Evolutionary conservation across 139 green algal species (phyloP), one percentile per base, ranked within the genome.

Genomic region (Axilococcus clingmanii): DNA sequence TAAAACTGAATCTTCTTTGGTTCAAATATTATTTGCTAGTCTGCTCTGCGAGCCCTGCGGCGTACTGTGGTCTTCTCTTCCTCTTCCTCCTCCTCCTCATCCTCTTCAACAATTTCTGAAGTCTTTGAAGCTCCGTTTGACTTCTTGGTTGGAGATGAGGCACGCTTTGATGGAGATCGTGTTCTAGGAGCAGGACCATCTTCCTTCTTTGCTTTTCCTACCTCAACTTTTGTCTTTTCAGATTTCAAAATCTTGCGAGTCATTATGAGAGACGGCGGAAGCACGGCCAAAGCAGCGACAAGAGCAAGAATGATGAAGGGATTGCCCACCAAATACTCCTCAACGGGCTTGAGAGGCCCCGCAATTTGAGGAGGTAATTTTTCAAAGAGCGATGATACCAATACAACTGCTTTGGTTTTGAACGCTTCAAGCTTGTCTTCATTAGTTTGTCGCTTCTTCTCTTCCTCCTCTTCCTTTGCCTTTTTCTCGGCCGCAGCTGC

Each of bases 391-490:
- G 32, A 40, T 19, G 30, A 27, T 22, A 42, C 38, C 4, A 19
- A 16, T 7, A 17, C 23, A 2, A 33, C 19, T 32, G 54, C 22
- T 8, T 8, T 24, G 23, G 16, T n/a, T 45, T 47, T 57, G 22
- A 41, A 43, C 28, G 5, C 33, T 3, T 27, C 41, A 33, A 16
- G n/a, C 41, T 63, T 46, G 22, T 58, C 35, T 23, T 27, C 48
- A 27, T 70, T 49, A 15, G 51, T 40, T 22, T 43, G 40, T 24
- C 48, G 64, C 36, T 80, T 68, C 36, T 56, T 43, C 34, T 63
- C 46, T n/a, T 77, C 50, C 29, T 52, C 30, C 41, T 33, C 40
- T n/a, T 71, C 48, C 40, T 81, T 52, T 40, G 44, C 55, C 20
- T 38, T 17, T 8, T 52, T 32, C 19, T 30, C 35, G 3, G 56